A percentile compares a stretch with the other conserved stretches of the same genome.
Evolutionary conservation across 371 early-diverging fungal species (phyloP).

Genomic region (Apophysomyces sp.): DNA sequence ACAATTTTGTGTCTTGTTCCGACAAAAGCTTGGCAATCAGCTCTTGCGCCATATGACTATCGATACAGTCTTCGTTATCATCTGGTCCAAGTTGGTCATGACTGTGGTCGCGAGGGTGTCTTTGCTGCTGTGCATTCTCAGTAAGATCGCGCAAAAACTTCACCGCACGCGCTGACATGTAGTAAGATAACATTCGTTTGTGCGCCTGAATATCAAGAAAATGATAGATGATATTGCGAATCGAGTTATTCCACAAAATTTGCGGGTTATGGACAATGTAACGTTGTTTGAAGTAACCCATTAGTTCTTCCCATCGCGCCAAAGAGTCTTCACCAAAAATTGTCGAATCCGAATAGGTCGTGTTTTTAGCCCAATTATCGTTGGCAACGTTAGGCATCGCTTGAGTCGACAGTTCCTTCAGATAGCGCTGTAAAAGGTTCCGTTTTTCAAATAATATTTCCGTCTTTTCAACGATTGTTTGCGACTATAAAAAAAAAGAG

Average conservation of each 20-base stretch:
- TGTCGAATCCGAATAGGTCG: constrained; percentile 24
- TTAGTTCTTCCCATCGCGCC: constrained; percentile 39
- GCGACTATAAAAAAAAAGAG: constrained; percentile 23
- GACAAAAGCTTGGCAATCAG: constrained; percentile 52
- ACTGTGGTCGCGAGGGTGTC: constrained; percentile 19
- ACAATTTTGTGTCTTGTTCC: constrained; percentile 48
- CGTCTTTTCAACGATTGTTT: constrained; percentile 41
- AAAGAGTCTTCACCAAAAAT: constrained; percentile 37
- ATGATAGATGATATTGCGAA: constrained; percentile 50
- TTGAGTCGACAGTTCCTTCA: constrained; percentile 29
- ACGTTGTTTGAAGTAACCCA: constrained; percentile 48
- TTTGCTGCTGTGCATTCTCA: constrained; percentile 24
- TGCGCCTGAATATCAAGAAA: constrained; percentile 47
- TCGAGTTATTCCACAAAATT: constrained; percentile 52
- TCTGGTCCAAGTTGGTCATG: constrained; percentile 14
- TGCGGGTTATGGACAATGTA: constrained; percentile 54
- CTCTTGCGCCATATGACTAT: constrained; percentile 45
- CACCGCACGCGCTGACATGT: constrained; percentile 48
- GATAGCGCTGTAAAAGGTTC: constrained; percentile 38
- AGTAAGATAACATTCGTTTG: constrained; percentile 42
- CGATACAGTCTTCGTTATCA: constrained; percentile 33
- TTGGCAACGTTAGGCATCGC: constrained; percentile 18
- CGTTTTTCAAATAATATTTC: constrained; percentile 45
- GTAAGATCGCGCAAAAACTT: constrained; percentile 49
- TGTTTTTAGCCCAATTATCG: background rate